These are phyloP conservation scores for Suillus hirtellus DNA, from an alignment of 768 basidiomycete genomes.

Conservation along the genomic window DNA sequence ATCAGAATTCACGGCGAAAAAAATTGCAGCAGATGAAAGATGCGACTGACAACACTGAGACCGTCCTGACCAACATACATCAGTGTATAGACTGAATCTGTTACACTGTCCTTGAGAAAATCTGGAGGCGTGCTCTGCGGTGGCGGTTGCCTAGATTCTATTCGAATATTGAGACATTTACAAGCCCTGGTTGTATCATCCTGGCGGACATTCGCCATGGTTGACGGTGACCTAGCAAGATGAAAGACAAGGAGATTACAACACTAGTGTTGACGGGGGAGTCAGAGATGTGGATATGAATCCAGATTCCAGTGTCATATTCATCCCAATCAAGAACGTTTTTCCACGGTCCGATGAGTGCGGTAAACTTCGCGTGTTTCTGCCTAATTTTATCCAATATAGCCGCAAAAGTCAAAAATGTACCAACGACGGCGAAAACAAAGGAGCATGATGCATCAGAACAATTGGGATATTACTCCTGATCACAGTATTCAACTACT, in stretches of 20 bases:
- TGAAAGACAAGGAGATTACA: slow-evolving; percentile 21
- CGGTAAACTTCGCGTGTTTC: slow-evolving; percentile 1
- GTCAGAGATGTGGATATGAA: slow-evolving; percentile 31
- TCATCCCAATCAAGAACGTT: slow-evolving; percentile 20
- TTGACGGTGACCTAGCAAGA: slow-evolving; percentile 11
- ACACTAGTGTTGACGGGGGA: slow-evolving; percentile 28
- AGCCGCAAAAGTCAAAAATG: neutral
- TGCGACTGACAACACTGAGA: slow-evolving; percentile 57
- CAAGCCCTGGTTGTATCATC: slow-evolving; percentile 48
- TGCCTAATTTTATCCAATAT: slow-evolving; percentile 3
- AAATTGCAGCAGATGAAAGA: neutral
- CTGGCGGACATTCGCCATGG: slow-evolving; percentile 26
- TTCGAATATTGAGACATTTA: slow-evolving; percentile 70
- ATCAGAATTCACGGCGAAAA: slow-evolving; percentile 13
- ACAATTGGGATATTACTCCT: neutral
- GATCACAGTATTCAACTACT: neutral
- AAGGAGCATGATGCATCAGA: neutral
- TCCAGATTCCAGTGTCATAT: slow-evolving; percentile 27
- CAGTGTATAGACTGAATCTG: slow-evolving; percentile 45
- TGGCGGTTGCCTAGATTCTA: slow-evolving; percentile 37
- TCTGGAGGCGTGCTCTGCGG: slow-evolving; percentile 30
- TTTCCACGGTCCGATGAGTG: slow-evolving; percentile 24
- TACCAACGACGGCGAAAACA: neutral
- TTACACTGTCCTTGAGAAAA: slow-evolving; percentile 30
- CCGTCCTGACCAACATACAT: slow-evolving; percentile 70